A percentile compares a stretch with the other conserved stretches of the same genome.
phyloP scores from a whole-genome alignment of 1,284 basidiomycete genomes.

The Tylopilus orsonianus region DNA sequence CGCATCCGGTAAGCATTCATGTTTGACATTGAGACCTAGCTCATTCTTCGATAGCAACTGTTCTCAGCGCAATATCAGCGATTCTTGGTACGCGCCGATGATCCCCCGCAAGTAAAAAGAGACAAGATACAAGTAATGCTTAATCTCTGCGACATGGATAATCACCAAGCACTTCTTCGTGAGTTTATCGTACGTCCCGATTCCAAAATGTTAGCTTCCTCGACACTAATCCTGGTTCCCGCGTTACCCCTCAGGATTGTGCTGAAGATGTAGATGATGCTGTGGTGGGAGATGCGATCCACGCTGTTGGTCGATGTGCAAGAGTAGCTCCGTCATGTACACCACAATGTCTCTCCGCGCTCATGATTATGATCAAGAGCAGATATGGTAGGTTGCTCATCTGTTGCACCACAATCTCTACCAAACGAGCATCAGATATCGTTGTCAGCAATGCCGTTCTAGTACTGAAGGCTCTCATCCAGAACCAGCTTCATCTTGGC shows the following conservation, averaged over 20 bases:
- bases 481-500: conserved; percentile 49
- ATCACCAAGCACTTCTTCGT: conserved; percentile 66
- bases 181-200: conserved; percentile 73
- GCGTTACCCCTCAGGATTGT: conserved; percentile 58
- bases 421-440: conserved; percentile 24
- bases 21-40: neutral
- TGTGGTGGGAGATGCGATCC: conserved; percentile 71
- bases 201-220: neutral
- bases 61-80: conserved; percentile 60
- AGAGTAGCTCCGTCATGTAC: conserved; percentile 64
- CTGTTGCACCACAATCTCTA: neutral
- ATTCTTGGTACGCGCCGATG: conserved; percentile 70
- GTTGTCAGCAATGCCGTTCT: conserved; percentile 79
- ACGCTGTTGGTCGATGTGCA: conserved; percentile 78
- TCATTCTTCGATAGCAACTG: conserved; percentile 44
- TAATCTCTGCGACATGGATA: conserved; percentile 62
- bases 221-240: neutral
- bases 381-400: conserved; percentile 53
- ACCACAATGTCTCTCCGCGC: conserved; percentile 67
- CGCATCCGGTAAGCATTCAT: conserved; percentile 54
- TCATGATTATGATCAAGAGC: conserved; percentile 79
- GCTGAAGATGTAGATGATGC: conserved; percentile 69
- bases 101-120: conserved; percentile 63
- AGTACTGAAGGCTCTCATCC: conserved; percentile 82
- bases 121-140: conserved; percentile 75